Evolutionary conservation across 1,284 basidiomycete species (phyloP), one percentile per base, ranked within the genome.

Genomic region (Sphagnurus paluster): DNA sequence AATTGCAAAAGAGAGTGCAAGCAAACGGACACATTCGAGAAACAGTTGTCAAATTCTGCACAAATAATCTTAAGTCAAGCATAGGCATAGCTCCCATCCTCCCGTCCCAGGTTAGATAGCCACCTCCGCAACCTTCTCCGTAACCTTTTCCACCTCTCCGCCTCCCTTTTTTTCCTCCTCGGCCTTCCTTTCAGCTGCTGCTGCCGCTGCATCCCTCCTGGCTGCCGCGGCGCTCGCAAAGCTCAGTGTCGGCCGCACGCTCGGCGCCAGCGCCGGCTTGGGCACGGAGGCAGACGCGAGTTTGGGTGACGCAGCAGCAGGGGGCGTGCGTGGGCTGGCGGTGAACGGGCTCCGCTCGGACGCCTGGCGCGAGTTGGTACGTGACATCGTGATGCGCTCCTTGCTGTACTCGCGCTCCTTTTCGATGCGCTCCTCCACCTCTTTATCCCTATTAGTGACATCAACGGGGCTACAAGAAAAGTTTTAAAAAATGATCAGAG

Each of bases 381-480:
- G 83, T 13, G 87, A 90, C 80, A 90, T 79, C 10, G 74, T 54
- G n/a, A 72, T 55, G n/a, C 77, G 76, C 20, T 84, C 80, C 49
- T 79, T 80, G 30, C 61, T 61, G 2, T 66, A 61, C 48, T 82
- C 82, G 21, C 79, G 74, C 30, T 87, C 82, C 54, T 79, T 78
- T 54, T 89, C 84, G 32, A 90, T 63, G 35, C 84, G 81, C 40
- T 87, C 79, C 21, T 79, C 65, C 8, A 92, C 82, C 61, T 82
- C 88, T 42, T 79, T 80, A 62, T 98, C 93, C 45, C 83, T 82
- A 2, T 78, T 73, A 16, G 85, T 73, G 6, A 88, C 84, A 65
- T 98, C 93, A 25, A 98, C 87, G 10, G 95, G 93, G 59, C 90
- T 93, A n/a, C n/a, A n/a, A n/a, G n/a, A n/a, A n/a, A n/a, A n/a